Evolutionary conservation across 371 early-diverging fungal species (phyloP).

Genomic region (Mortierella sp.): DNA sequence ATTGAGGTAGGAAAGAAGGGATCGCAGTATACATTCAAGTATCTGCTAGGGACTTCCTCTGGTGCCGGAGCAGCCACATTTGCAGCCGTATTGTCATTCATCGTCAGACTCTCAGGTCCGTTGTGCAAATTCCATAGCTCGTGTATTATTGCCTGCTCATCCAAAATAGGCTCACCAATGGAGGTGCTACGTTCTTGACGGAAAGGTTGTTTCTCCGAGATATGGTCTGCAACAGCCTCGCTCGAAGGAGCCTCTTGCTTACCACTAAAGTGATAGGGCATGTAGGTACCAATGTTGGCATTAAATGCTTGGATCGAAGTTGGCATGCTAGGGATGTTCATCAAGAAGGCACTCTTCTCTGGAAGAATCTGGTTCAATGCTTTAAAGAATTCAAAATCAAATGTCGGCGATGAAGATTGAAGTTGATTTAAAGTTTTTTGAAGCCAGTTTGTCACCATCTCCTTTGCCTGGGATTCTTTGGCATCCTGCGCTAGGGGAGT

Average conservation of each 20-base stretch:
- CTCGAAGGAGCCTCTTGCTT: slow-evolving; percentile 24
- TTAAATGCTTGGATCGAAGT: slow-evolving; percentile 54
- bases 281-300: slow-evolving; percentile 51
- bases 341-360: slow-evolving; percentile 52
- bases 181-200: slow-evolving; percentile 23
- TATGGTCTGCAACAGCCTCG: slow-evolving; percentile 1
- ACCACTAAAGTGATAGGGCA: slow-evolving; percentile 53
- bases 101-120: slow-evolving; percentile 21
- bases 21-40: slow-evolving; percentile 48
- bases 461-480: slow-evolving; percentile 44
- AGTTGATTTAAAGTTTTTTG: slow-evolving; percentile 58
- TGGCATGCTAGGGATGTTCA: slow-evolving; percentile 57
- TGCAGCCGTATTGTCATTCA: slow-evolving; percentile 15
- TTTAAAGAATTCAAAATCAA: slow-evolving; percentile 55
- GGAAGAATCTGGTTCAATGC: slow-evolving; percentile 54
- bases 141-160: slow-evolving; percentile 45
- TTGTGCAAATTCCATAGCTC: slow-evolving; percentile 53
- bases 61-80: not conserved
- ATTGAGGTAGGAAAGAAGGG: slow-evolving; percentile 53
- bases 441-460: slow-evolving; percentile 57
- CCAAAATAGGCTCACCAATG: slow-evolving; percentile 30
- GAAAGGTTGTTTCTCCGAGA: slow-evolving; percentile 38
- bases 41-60: slow-evolving; percentile 48
- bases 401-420: slow-evolving; percentile 49
- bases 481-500: slow-evolving; percentile 35